A percentile compares a stretch with the other conserved stretches of the same genome.
phyloP scores from a whole-genome alignment of 148 eudicot species.

The Vaccinium myrtillus region DNA sequence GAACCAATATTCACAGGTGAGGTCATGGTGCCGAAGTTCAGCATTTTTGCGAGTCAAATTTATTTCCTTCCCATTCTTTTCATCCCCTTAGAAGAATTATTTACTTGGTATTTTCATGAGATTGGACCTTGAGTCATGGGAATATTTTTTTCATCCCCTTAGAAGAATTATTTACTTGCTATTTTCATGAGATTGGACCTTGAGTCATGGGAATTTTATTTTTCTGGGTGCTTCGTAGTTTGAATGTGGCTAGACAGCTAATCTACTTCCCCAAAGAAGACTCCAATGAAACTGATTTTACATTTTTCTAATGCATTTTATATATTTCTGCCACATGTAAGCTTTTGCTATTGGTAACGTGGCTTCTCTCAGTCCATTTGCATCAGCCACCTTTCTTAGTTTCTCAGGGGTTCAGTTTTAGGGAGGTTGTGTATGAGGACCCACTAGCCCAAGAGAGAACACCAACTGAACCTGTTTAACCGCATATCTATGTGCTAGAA shows the following conservation, averaged over 20 bases:
- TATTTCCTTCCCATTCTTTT: background rate
- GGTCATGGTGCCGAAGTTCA: slow-evolving; percentile 20
- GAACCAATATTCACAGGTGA: slow-evolving; percentile 74
- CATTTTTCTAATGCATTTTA: background rate
- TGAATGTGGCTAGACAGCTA: background rate
- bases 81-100: background rate
- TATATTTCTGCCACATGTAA: background rate
- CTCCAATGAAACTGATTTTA: background rate
- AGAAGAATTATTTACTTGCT: background rate
- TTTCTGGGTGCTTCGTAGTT: background rate
- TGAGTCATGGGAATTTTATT: background rate
- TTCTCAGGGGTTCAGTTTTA: background rate
- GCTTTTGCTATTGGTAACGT: background rate
- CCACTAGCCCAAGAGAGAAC: background rate
- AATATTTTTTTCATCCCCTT: background rate
- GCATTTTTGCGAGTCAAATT: background rate
- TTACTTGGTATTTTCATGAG: background rate
- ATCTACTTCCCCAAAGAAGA: background rate
- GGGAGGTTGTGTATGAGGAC: background rate
- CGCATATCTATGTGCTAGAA: background rate
- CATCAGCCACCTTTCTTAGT: background rate
- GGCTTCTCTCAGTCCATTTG: slow-evolving; percentile 6
- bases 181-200: background rate
- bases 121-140: background rate
- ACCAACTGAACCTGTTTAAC: background rate